These are phyloP conservation scores for Lichtheimia ornata DNA, from an alignment of 371 early-diverging fungal genomes.

Conservation along the genomic window DNA sequence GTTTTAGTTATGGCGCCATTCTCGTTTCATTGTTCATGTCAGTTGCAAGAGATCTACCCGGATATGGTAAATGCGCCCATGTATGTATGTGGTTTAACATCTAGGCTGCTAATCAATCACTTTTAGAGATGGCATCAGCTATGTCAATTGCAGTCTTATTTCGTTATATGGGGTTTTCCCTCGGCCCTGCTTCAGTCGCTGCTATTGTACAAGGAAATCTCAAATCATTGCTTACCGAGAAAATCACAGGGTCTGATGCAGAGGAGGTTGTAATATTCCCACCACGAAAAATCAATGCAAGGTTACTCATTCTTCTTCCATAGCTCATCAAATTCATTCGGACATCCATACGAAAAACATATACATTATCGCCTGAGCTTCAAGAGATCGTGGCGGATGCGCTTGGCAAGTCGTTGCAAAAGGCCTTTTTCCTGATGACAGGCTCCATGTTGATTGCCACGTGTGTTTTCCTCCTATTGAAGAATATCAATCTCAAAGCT, in stretches of 20 bases:
- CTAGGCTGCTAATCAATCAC: neutral
- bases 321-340: conserved; percentile 12
- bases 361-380: conserved; percentile 6
- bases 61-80: neutral
- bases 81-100: neutral
- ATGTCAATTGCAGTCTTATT: conserved; percentile 7
- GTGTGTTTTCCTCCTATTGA: neutral
- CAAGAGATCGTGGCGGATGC: conserved; percentile 7
- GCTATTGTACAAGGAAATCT: conserved; percentile 9
- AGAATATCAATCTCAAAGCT: conserved; percentile 3
- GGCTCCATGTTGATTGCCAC: neutral
- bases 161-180: conserved; percentile 3
- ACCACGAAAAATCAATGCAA: neutral
- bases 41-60: neutral
- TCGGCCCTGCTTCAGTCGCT: conserved; percentile 7
- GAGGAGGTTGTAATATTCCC: neutral
- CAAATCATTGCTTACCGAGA: conserved; percentile 1
- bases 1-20: conserved; percentile 6
- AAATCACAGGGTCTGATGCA: conserved; percentile 5
- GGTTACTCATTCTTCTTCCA: neutral
- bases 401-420: conserved; percentile 7
- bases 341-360: conserved; percentile 4
- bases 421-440: conserved; percentile 3
- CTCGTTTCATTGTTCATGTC: conserved; percentile 3
- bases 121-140: conserved; percentile 9